phyloP scores from a whole-genome alignment of 148 eudicot species.

The Fagopyrum tataricum region DNA sequence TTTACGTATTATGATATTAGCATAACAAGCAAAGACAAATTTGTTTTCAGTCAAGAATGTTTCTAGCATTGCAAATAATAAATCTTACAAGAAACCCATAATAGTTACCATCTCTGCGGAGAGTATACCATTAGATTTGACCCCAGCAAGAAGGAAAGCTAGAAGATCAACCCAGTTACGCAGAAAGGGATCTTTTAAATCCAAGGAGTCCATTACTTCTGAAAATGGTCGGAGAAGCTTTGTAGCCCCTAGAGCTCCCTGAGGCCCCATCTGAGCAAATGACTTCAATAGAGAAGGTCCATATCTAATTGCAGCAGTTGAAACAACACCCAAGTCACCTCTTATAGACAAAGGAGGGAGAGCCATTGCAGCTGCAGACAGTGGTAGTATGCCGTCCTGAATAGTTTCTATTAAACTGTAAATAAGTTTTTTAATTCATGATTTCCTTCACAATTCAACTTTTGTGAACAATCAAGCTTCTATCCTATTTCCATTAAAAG shows the following conservation, averaged over 20 bases:
- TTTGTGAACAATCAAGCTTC: too few relatives aligned
- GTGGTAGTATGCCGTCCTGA: constrained; percentile 87
- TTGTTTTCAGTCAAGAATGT: not conserved
- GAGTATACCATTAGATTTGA: constrained; percentile 88
- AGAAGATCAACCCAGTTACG: constrained; percentile 97
- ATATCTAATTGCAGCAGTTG: constrained; percentile 84
- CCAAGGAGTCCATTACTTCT: constrained; percentile 72
- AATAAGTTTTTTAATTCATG: not conserved
- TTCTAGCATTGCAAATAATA: not conserved
- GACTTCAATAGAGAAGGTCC: constrained; percentile 83
- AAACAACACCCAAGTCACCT: constrained; percentile 84
- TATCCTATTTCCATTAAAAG: not conserved
- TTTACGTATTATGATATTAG: constrained; percentile 1
- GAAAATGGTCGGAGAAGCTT: constrained; percentile 94
- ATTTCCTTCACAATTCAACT: not conserved
- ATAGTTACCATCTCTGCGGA: constrained; percentile 97
- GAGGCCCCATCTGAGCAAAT: constrained; percentile 81
- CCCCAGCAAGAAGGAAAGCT: constrained; percentile 93
- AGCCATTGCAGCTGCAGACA: constrained; percentile 97
- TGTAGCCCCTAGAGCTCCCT: constrained; percentile 86
- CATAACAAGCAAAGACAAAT: not conserved
- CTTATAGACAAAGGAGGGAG: constrained; percentile 90
- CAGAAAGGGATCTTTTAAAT: constrained; percentile 78
- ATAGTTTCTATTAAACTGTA: not conserved
- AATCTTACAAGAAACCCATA: not conserved